Percentiles rank a stretch among this genome's conserved stretches.
phyloP scores from a whole-genome alignment of 305 asterid genomes.

The Fraxinus sp. region DNA sequence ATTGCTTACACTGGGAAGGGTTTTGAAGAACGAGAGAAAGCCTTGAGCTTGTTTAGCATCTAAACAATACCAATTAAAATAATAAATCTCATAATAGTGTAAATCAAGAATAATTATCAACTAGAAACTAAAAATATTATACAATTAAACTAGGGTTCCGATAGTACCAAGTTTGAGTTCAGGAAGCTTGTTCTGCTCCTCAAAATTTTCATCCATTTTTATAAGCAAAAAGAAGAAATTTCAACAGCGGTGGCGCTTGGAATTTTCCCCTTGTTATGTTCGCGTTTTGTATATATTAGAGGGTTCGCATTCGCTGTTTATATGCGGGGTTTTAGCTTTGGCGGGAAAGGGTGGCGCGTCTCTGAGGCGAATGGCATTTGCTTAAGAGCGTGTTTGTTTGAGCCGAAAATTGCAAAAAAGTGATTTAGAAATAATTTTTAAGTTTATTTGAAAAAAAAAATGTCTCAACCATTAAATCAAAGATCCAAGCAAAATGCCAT shows the following conservation, averaged over 20 bases:
- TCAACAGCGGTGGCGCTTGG: neutral
- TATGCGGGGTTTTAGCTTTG: neutral
- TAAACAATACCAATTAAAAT: constrained; percentile 28
- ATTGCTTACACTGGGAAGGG: constrained; percentile 57
- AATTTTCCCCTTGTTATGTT: neutral
- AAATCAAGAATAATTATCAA: neutral
- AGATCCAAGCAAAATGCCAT: too few relatives aligned
- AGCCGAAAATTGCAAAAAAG: neutral
- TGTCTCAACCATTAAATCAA: too few relatives aligned
- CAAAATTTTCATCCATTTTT: constrained; percentile 55
- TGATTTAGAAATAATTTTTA: neutral
- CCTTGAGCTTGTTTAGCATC: constrained; percentile 99
- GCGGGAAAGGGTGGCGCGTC: constrained; percentile 1
- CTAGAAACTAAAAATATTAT: neutral
- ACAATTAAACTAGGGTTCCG: constrained; percentile 28
- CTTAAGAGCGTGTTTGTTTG: neutral
- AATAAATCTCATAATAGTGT: constrained; percentile 1
- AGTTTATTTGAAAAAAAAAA: too few relatives aligned
- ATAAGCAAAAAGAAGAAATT: neutral
- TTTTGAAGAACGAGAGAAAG: constrained; percentile 85
- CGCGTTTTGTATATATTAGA: neutral
- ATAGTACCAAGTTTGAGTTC: constrained; percentile 81
- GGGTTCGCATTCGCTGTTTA: neutral
- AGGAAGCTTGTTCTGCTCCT: constrained; percentile 80
- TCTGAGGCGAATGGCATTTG: neutral